A percentile compares a stretch with the other conserved stretches of the same genome.
phyloP scores from a whole-genome alignment of 345 rosid genomes.

The Odontarrhena argentea region DNA sequence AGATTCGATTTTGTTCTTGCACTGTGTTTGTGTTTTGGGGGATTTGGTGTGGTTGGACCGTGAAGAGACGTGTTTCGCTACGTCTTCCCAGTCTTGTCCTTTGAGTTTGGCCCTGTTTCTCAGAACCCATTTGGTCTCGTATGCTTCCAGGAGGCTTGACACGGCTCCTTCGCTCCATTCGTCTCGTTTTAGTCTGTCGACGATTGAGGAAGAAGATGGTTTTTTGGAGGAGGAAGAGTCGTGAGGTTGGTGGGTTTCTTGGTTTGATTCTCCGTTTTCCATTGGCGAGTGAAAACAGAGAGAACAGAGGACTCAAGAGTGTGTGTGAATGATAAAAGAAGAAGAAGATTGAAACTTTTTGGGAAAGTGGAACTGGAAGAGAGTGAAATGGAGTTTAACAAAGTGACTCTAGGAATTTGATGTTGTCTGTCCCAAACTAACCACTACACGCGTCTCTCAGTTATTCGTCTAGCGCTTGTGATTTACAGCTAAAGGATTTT shows the following conservation, averaged over 20 bases:
- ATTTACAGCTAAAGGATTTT: neutral
- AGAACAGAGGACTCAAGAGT: constrained; percentile 1
- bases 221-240: constrained; percentile 24
- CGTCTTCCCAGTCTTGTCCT: constrained; percentile 98
- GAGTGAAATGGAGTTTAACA: constrained; percentile 33
- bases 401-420: constrained; percentile 19
- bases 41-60: constrained; percentile 67
- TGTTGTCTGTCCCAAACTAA: constrained; percentile 17
- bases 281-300: constrained; percentile 38
- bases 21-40: constrained; percentile 92
- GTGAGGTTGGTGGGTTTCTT: constrained; percentile 5
- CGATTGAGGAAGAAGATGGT: constrained; percentile 38
- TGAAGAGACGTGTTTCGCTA: constrained; percentile 71
- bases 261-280: constrained; percentile 62
- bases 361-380: neutral
- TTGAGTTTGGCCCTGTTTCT: constrained; percentile 92
- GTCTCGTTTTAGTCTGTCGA: constrained; percentile 78
- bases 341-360: constrained; percentile 22
- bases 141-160: constrained; percentile 85
- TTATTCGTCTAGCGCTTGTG: constrained; percentile 17
- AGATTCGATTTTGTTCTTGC: constrained; percentile 98
- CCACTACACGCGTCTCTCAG: constrained; percentile 38
- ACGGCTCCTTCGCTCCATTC: constrained; percentile 99
- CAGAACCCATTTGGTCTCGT: constrained; percentile 85
- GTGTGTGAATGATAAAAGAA: constrained; percentile 9